These are phyloP conservation scores for Fennellomyces sp. DNA, from an alignment of 371 early-diverging fungal genomes.

Conservation along the genomic window DNA sequence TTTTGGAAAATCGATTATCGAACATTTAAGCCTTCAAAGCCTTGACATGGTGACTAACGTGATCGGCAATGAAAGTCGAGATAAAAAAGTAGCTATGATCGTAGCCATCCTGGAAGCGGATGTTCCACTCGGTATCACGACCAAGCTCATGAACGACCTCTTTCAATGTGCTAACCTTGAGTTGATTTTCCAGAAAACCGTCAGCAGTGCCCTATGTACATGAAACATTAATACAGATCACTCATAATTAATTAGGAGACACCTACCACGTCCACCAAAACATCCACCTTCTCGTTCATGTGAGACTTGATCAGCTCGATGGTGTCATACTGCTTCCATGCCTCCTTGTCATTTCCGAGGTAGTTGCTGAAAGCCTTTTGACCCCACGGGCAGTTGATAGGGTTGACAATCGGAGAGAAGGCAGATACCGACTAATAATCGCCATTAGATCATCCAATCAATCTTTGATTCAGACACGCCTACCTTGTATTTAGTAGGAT, in stretches of 20 bases:
- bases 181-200: slow-evolving; percentile 67
- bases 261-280: slow-evolving; percentile 50
- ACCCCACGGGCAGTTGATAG: slow-evolving; percentile 77
- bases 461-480: not conserved
- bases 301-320: slow-evolving; percentile 59
- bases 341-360: slow-evolving; percentile 59
- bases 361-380: slow-evolving; percentile 78
- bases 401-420: slow-evolving; percentile 84
- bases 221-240: slow-evolving; percentile 3
- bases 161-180: slow-evolving; percentile 63
- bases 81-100: slow-evolving; percentile 89
- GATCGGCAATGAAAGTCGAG: slow-evolving; percentile 77
- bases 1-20: no score
- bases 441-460: not conserved
- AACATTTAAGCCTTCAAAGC: slow-evolving; percentile 28
- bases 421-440: slow-evolving; percentile 81
- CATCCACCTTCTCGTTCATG: slow-evolving; percentile 32
- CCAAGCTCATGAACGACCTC: slow-evolving; percentile 43
- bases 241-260: not conserved
- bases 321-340: slow-evolving; percentile 80
- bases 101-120: slow-evolving; percentile 80
- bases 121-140: slow-evolving; percentile 48
- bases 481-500: slow-evolving; percentile 66
- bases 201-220: slow-evolving; percentile 68
- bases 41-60: slow-evolving; percentile 76